These are phyloP conservation scores for Tothia fuscella DNA, from an alignment of 2,329 filamentous ascomycete genomes.

Conservation along the genomic window DNA sequence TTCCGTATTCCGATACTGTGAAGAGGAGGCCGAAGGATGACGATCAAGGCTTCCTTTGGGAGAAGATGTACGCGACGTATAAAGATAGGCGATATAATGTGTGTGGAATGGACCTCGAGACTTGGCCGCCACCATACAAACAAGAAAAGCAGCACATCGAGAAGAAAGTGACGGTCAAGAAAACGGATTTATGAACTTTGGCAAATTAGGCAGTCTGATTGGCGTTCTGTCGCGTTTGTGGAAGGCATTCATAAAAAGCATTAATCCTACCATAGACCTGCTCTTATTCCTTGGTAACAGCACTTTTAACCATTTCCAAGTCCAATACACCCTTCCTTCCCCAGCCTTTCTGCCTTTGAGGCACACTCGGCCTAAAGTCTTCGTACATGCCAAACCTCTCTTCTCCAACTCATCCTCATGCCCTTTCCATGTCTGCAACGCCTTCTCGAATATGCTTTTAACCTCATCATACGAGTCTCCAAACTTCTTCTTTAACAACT, in stretches of 20 bases:
- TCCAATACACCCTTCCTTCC: slow-evolving; percentile 19
- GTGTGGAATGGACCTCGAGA: slow-evolving; percentile 40
- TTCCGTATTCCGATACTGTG: slow-evolving; percentile 30
- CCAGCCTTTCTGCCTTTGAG: slow-evolving; percentile 20
- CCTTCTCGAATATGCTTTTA: slow-evolving; percentile 14
- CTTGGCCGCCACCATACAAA: slow-evolving; percentile 23
- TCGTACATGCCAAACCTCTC: slow-evolving; percentile 21
- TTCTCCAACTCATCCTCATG: slow-evolving; percentile 18
- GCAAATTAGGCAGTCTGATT: too few relatives aligned
- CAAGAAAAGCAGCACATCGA: too few relatives aligned
- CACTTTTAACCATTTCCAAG: slow-evolving; percentile 10
- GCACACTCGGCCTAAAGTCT: slow-evolving; percentile 18
- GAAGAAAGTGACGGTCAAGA: too few relatives aligned
- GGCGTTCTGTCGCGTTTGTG: too few relatives aligned
- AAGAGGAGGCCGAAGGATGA: slow-evolving; percentile 32
- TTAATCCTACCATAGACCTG: too few relatives aligned
- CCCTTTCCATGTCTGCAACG: slow-evolving; percentile 16
- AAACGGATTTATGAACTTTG: too few relatives aligned
- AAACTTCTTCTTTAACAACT: slow-evolving; percentile 17
- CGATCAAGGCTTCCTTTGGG: slow-evolving; percentile 37
- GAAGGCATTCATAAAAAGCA: too few relatives aligned
- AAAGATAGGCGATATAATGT: slow-evolving; percentile 39
- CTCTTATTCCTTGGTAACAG: too few relatives aligned
- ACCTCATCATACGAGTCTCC: slow-evolving; percentile 16
- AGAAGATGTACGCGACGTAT: slow-evolving; percentile 37